Base-by-base conservation (phyloP, 1,284 basidiomycete species). In the Pyrrhoderma lamaoense region DNA sequence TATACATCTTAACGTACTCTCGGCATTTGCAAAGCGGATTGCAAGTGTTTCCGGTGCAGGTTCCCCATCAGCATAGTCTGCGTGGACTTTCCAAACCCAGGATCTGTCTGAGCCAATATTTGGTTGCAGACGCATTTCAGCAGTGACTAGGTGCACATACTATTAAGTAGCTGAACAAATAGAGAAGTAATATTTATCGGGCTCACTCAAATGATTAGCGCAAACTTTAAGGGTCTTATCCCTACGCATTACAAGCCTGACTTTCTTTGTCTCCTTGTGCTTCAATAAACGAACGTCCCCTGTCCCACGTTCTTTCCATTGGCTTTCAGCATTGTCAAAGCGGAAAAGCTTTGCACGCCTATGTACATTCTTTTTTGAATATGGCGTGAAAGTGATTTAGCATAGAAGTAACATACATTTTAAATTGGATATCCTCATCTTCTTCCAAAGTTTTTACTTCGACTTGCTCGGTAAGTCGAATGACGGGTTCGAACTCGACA, bases 171-270 rank as follows among this genome's bases (percentile, higher is more conserved):
- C 8, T 7, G 38, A 7, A 40, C 5, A 16, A 31, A 48, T 37
- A 42, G 19, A 47, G n/a, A 27, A 1, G n/a, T 39, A n/a, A 54
- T 38, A 19, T 13, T 49, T 14, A 18, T 40, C 16, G 21, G 47
- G 82, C 92, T 72, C 64, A 97, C 95, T 81, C 61, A 82, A 74
- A 73, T 99, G 96, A 76, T 99, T 99, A 56, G 96, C 96, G 74
- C 96, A 99, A 68, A 99, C 94, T 72, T 99, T 99, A 70, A 94
- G 79, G 44, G 96, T 99, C 85, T 98, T 98, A 79, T 99, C 96
- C 70, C 96, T 89, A 72, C 96, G 80, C 96, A 99, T 99, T 66
- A 99, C 93, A 57, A 99, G 81, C 56, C 96, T 82, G 62, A 96
- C 79, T 73, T 97, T 98, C 74, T 86, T 83, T 40, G 85, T 89